Evolutionary conservation across 108 stramenopile species (phyloP), one percentile per base, ranked within the genome.

Genomic region (Chaetoceros tenuissimus): DNA sequence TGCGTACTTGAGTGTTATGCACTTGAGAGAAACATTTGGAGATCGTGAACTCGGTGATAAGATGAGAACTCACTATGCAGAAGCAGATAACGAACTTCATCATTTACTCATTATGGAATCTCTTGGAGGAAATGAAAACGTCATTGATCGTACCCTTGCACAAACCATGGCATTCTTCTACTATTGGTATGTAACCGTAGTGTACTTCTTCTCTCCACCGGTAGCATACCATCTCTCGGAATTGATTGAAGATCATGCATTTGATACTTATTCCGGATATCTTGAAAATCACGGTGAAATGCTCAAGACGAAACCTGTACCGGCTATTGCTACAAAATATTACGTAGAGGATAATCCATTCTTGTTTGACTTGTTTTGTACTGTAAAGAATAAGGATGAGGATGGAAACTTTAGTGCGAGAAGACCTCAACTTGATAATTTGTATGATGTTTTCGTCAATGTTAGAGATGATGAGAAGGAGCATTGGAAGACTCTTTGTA

Each of bases 61-160:
- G 48, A 68, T 77, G 54, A 73, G 66, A 31, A 65, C 78, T 3
- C 87, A 88, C 68, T 91, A 79, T 62, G 94, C 94, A 55, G 94
- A 97, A 72, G 74, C 81, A 40, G 88, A 84, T 70, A 98, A 98
- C 65, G 97, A 98, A 69, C 53, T 93, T 55, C 96, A 96, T 62
- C 97, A 98, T 72, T 72, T 98, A 25, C 67, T 96, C 1, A 98
- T 98, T 68, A 94, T 95, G 94, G 97, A 98, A 63, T 67, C 73
- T 58, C 68, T 98, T 45, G 95, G 95, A 21, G 95, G 95, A 2
- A 92, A 95, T 61, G 64, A 49, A 28, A 58, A 59, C 18, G 68
- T 60, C 45, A 46, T 78, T 2, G 92, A 94, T 77, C 75, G 96
- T 20, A 75, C 77, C 56, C 24, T 98, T 16, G 97, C 95, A 1